Evolutionary conservation across 805 yeast species (phyloP), one percentile per base, ranked within the genome.

Genomic region (Starmerella scarabaei): DNA sequence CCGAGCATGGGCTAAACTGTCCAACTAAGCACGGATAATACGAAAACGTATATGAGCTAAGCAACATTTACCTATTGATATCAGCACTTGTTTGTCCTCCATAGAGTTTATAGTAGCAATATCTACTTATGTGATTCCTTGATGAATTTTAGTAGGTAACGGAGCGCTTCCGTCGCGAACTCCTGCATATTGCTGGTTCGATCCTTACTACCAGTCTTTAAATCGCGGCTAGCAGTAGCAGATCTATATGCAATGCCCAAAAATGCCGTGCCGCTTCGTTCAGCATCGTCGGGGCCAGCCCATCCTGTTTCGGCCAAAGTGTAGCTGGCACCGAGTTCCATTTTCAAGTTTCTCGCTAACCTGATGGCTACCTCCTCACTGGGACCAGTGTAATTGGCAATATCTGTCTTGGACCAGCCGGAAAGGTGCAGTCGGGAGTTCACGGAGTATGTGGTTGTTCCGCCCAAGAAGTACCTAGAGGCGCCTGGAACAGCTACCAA

Each of bases 401-500:
- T 79, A 37, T 82, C 93, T 17, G 69, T 67, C 31, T 71, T 71
- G 17, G 75, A 65, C 93, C 93, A 83, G 1, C 94, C 94, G 2
- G 80, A 71, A 9, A 81, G 66, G 51, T 77, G 73, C 49, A 83
- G 64, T 33, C 93, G 65, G 20, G 85, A 82, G 45, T 73, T 73
- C 48, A 84, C 63, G 44, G 88, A 77, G 57, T 83, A 83, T 2
- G 84, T 78, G 40, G 83, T 61, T 12, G 86, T 76, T 0, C 93
- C 86, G 16, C 94, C 94, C 43, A 80, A 80, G 52, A 78, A 83
- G 60, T 80, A 84, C 43, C 68, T 62, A 8, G 91, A 78, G 0
- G 94, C 94, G 3, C 94, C 94, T 0, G 93, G 86, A 3, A 80
- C 74, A 1, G 88, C 72, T 5, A 84, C 84, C 17, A 83, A 57